These are phyloP conservation scores for Candida neerlandica DNA, from an alignment of 1,139 yeast genomes.

Conservation along the genomic window DNA sequence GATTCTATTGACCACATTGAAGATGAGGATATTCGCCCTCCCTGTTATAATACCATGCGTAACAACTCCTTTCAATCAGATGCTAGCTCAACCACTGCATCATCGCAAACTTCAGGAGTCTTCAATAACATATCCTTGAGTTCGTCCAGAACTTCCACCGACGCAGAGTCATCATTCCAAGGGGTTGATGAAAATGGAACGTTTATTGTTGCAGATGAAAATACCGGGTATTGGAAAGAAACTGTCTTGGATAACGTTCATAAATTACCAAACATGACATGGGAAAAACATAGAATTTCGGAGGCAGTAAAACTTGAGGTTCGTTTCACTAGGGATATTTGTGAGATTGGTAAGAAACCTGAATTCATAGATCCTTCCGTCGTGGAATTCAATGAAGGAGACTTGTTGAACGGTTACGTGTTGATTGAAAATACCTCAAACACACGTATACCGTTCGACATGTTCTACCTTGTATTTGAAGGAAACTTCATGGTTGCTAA, in stretches of 20 bases:
- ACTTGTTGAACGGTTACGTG: constrained; percentile 41
- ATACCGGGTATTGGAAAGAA: constrained; percentile 35
- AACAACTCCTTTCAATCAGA: constrained; percentile 8
- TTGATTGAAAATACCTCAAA: constrained; percentile 29
- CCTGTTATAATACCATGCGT: constrained; percentile 9
- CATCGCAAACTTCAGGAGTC: constrained; percentile 3
- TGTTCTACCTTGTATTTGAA: constrained; percentile 47
- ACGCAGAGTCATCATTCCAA: background rate
- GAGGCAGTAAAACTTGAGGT: constrained; percentile 31
- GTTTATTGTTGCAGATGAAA: constrained; percentile 32
- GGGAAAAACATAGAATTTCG: constrained; percentile 30
- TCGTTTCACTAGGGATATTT: constrained; percentile 40
- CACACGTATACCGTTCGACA: constrained; percentile 36
- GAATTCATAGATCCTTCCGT: constrained; percentile 35
- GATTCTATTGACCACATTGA: constrained; percentile 15
- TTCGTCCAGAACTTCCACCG: constrained; percentile 4
- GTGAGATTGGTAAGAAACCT: constrained; percentile 31
- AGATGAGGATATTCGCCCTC: constrained; percentile 14
- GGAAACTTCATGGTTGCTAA: constrained; percentile 30
- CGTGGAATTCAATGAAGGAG: constrained; percentile 45
- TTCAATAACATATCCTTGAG: background rate
- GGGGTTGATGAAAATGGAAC: constrained; percentile 8
- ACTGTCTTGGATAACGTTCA: constrained; percentile 44
- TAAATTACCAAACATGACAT: constrained; percentile 35
- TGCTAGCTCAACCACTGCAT: constrained; percentile 4